Conservation (phyloP, 2,329 filamentous ascomycete species). For the Scedosporium aurantiacum region DNA sequence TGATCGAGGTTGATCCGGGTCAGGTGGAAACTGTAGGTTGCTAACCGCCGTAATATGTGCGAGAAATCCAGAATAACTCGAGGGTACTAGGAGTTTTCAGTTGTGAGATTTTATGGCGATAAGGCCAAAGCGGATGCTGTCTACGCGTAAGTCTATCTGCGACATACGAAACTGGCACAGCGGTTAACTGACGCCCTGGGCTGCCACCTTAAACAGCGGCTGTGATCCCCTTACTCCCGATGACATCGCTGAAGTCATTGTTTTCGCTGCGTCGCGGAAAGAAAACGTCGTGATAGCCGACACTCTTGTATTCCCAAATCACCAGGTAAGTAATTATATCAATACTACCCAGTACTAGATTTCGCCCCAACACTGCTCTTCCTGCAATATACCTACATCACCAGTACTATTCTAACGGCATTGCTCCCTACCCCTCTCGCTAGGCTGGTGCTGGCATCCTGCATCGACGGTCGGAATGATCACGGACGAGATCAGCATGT, state of each 20-base stretch:
- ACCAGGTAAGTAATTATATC: constrained; percentile 46
- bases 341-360: neutral
- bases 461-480: neutral
- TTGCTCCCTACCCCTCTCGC: too few relatives aligned
- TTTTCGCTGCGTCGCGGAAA: constrained; percentile 71
- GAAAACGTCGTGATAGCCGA: constrained; percentile 91
- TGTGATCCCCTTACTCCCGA: constrained; percentile 77
- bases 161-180: constrained; percentile 7
- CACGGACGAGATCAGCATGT: too few relatives aligned
- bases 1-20: constrained; percentile 84
- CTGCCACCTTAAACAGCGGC: constrained; percentile 34
- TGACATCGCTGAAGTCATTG: constrained; percentile 82
- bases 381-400: too few relatives aligned
- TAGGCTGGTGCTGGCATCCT: constrained; percentile 2
- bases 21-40: constrained; percentile 71
- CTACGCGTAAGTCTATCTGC: constrained; percentile 53
- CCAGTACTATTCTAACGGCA: too few relatives aligned
- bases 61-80: neutral
- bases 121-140: constrained; percentile 83
- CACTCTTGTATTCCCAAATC: constrained; percentile 75
- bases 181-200: neutral
- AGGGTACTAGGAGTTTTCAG: constrained; percentile 61
- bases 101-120: constrained; percentile 81
- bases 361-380: neutral
- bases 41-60: neutral